phyloP scores from a whole-genome alignment of 2,329 filamentous ascomycete genomes.

The Colletotrichum chlorophyti region DNA sequence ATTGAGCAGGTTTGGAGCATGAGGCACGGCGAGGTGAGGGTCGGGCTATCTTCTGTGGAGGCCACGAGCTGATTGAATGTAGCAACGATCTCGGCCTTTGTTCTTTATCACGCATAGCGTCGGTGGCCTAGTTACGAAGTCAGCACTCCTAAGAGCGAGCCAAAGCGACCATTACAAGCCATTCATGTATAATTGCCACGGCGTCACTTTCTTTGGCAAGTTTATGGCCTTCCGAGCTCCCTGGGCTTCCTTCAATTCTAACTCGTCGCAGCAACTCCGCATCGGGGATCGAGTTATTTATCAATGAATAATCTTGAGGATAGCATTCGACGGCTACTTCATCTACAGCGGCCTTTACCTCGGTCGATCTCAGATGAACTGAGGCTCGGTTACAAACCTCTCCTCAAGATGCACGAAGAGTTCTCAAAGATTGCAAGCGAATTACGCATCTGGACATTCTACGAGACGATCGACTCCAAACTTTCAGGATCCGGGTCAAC shows the following conservation, averaged over 20 bases:
- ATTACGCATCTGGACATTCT: conserved; percentile 67
- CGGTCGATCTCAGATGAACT: conserved; percentile 56
- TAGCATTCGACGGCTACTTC: conserved; percentile 60
- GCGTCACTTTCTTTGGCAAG: conserved; percentile 66
- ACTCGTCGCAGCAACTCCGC: conserved; percentile 56
- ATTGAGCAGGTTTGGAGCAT: conserved; percentile 49
- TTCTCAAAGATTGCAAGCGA: conserved; percentile 65
- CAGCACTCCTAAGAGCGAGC: conserved; percentile 57
- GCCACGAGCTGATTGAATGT: not conserved
- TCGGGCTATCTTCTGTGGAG: conserved; percentile 7
- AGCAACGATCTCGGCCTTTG: conserved; percentile 53
- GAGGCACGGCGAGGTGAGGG: conserved; percentile 38
- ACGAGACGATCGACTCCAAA: conserved; percentile 67
- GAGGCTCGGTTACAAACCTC: conserved; percentile 53
- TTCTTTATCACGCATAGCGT: conserved; percentile 68
- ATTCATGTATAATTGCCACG: conserved; percentile 64
- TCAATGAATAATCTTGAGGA: conserved; percentile 62
- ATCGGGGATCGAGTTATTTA: conserved; percentile 68
- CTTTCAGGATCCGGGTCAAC: conserved; percentile 51
- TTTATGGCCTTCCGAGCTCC: not conserved
- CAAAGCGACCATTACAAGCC: conserved; percentile 44
- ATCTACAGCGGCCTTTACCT: conserved; percentile 58
- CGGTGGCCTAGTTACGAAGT: conserved; percentile 66
- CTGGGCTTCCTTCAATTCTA: not conserved
- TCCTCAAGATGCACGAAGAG: conserved; percentile 58